Percentiles rank a stretch among this genome's conserved stretches.
These are phyloP conservation scores for Vachellia pachyceras DNA, from an alignment of 306 rosid species.

Conservation along the genomic window DNA sequence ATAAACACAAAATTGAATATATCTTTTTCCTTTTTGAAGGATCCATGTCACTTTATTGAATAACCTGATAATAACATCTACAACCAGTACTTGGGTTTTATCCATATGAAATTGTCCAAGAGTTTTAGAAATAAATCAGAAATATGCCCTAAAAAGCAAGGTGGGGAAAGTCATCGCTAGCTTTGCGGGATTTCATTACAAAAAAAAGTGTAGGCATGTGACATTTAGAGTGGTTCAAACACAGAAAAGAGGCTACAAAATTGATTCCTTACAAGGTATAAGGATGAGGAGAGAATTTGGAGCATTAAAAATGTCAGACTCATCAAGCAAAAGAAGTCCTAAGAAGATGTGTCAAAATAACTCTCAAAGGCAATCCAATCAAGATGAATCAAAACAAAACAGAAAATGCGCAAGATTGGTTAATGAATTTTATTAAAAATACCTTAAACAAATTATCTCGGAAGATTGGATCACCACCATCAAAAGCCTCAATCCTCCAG, in stretches of 20 bases:
- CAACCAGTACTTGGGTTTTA: too few relatives aligned
- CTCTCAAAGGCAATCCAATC: background rate
- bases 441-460: slow-evolving; percentile 91
- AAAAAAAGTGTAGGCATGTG: slow-evolving; percentile 18
- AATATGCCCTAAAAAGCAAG: slow-evolving; percentile 15
- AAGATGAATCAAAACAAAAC: slow-evolving; percentile 4
- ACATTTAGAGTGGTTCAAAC: slow-evolving; percentile 34
- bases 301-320: slow-evolving; percentile 37
- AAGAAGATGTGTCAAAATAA: background rate
- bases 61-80: background rate
- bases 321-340: slow-evolving; percentile 31
- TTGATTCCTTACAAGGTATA: slow-evolving; percentile 28
- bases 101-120: background rate
- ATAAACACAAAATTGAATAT: background rate
- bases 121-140: slow-evolving; percentile 3
- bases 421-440: slow-evolving; percentile 34
- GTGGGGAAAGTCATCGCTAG: slow-evolving; percentile 9
- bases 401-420: slow-evolving; percentile 20
- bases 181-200: slow-evolving; percentile 9
- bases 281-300: slow-evolving; percentile 25
- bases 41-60: background rate
- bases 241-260: slow-evolving; percentile 16
- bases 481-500: slow-evolving; percentile 89
- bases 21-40: background rate
- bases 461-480: slow-evolving; percentile 85